These are phyloP conservation scores for Exophiala phaeomuriformis DNA, from an alignment of 2,329 filamentous ascomycete species.

Conservation along the genomic window DNA sequence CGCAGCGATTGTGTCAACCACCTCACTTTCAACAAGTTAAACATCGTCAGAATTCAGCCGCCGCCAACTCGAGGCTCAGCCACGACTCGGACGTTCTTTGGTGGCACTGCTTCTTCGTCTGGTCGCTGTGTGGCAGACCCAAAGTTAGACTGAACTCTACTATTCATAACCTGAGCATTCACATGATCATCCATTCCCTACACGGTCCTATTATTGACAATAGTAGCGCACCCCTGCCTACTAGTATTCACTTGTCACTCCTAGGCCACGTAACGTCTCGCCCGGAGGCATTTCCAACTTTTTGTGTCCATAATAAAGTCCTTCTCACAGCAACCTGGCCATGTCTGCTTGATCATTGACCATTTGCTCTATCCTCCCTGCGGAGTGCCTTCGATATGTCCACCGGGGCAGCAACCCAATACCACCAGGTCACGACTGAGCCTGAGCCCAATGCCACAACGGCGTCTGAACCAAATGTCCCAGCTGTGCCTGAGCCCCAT, in stretches of 20 bases:
- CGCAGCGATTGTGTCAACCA: background rate
- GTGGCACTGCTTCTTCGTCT: background rate
- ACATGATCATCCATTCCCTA: background rate
- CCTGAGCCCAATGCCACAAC: background rate
- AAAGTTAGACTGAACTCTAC: too few relatives aligned
- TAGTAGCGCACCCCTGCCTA: background rate
- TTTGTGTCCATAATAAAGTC: background rate
- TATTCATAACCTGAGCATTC: background rate
- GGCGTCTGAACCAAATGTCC: background rate
- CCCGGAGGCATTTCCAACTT: background rate
- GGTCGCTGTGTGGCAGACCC: background rate
- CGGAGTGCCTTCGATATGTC: background rate
- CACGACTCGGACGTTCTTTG: background rate
- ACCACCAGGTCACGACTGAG: background rate
- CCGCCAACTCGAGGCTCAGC: too few relatives aligned
- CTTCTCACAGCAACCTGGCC: background rate
- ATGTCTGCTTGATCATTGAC: background rate
- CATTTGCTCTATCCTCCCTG: background rate
- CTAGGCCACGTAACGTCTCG: conserved; percentile 8
- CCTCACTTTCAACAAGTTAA: background rate
- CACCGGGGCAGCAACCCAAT: background rate
- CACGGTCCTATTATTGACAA: too few relatives aligned
- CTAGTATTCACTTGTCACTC: conserved; percentile 4
- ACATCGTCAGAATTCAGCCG: background rate
- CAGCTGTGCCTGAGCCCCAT: too few relatives aligned